These are phyloP conservation scores for Candida tibetensis DNA, from an alignment of 805 yeast genomes.

Conservation along the genomic window DNA sequence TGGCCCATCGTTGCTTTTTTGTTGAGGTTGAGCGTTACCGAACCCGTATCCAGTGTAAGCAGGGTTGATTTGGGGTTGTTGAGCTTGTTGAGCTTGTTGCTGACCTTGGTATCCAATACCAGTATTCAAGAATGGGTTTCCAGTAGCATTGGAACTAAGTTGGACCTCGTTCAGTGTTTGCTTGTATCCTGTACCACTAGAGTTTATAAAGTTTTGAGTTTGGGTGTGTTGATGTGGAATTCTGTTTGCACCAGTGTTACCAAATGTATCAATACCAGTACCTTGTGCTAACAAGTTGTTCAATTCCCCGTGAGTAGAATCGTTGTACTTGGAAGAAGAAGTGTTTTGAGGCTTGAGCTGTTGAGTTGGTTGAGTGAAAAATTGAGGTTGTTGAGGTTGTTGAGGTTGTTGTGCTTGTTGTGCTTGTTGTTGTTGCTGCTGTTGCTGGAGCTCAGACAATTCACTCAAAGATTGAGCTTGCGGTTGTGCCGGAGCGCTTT, in stretches of 20 bases:
- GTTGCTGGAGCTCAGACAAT: slow-evolving; percentile 30
- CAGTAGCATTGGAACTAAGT: slow-evolving; percentile 39
- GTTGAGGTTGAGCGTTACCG: slow-evolving; percentile 63
- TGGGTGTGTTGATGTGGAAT: slow-evolving; percentile 91
- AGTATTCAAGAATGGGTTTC: slow-evolving; percentile 61
- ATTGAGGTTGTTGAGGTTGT: slow-evolving; percentile 8
- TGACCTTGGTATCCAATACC: slow-evolving; percentile 47
- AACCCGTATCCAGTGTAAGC: slow-evolving; percentile 93
- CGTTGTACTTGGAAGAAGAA: slow-evolving; percentile 35
- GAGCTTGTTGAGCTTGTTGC: slow-evolving; percentile 29
- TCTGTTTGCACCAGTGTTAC: slow-evolving; percentile 79
- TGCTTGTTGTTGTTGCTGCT: slow-evolving; percentile 34
- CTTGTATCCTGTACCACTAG: slow-evolving; percentile 81
- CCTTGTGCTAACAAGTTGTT: slow-evolving; percentile 79
- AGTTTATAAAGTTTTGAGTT: slow-evolving; percentile 76
- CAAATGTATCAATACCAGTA: slow-evolving; percentile 91
- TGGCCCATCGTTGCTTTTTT: slow-evolving; percentile 37
- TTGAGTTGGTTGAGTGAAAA: slow-evolving; percentile 18
- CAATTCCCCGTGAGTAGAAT: slow-evolving; percentile 57
- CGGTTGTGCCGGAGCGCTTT: slow-evolving; percentile 17
- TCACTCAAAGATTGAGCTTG: slow-evolving; percentile 25
- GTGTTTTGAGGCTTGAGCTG: slow-evolving; percentile 28
- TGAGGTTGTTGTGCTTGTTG: slow-evolving; percentile 30
- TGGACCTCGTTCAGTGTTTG: slow-evolving; percentile 40
- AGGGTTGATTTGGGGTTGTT: slow-evolving; percentile 50